Evolutionary conservation across 805 yeast genomes (phyloP), one percentile per base, ranked within the genome.

Genomic region (Metschnikowia colocasiae): DNA sequence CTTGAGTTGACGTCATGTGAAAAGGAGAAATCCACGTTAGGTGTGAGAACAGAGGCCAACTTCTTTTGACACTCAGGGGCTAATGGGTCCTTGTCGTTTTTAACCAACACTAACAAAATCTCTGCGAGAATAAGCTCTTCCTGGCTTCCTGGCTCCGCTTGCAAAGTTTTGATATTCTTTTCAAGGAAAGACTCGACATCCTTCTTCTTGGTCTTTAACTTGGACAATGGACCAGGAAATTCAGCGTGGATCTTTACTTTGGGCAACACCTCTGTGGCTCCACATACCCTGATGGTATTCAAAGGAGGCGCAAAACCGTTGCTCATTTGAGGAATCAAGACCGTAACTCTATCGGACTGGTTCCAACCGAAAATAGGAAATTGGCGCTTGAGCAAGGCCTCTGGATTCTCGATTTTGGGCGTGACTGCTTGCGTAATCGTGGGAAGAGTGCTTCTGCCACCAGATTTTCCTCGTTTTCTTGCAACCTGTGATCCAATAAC

Each of bases 341-440:
- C 46, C 1, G 57, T 65, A 3, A 62, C 62, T n/a, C 59, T 61
- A 25, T 59, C 62, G 1, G 71, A 62, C 25, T 54, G 50, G 43
- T 69, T 63, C 85, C 94, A 89, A 48, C 76, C 73, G 60, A 87
- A 85, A 29, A 89, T 60, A 0, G 96, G 95, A 65, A 85, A 85
- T 59, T 87, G 95, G 46, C 85, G 73, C 40, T 68, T 64, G 20
- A 73, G 63, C 43, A 84, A 62, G 20, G 81, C 77, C 43, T 76
- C 78, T 6, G 87, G 85, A 50, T 81, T 76, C 26, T 68, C 65
- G 6, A 72, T 52, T 36, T 58, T 64, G 44, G 41, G 42, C 15
- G 40, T 20, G 22, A 29, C 38, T 7, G 40, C 33, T 10, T 44
- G 52, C 15, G 22, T 36, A 9, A 50, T 43, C 1, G 50, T 46